These are phyloP conservation scores for Ascosphaera apis DNA, from an alignment of 2,329 filamentous ascomycete species.

Conservation along the genomic window DNA sequence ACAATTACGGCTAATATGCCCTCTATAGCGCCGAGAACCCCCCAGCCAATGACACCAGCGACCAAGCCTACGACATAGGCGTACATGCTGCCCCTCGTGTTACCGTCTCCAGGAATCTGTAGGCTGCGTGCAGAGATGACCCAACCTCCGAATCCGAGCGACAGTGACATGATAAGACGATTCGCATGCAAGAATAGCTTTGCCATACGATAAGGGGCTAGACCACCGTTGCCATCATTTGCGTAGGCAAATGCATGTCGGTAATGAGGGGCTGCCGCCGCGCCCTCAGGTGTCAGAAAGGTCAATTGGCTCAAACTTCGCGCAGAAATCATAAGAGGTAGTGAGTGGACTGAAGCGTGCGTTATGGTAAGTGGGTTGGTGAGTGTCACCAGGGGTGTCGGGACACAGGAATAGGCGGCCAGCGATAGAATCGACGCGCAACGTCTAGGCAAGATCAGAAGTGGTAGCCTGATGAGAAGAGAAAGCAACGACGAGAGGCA, in stretches of 20 bases:
- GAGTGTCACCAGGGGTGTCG: constrained; percentile 61
- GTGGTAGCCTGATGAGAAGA: constrained; percentile 58
- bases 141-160: constrained; percentile 88
- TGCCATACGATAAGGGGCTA: constrained; percentile 74
- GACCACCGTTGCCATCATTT: constrained; percentile 27
- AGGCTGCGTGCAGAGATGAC: constrained; percentile 72
- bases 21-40: constrained; percentile 74
- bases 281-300: constrained; percentile 49
- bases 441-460: constrained; percentile 60
- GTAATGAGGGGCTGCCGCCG: constrained; percentile 40
- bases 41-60: constrained; percentile 87
- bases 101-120: constrained; percentile 27
- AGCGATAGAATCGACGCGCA: constrained; percentile 46
- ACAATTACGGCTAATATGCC: constrained; percentile 69
- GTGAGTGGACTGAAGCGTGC: constrained; percentile 81
- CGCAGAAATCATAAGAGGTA: constrained; percentile 55
- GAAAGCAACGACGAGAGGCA: constrained; percentile 67
- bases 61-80: constrained; percentile 86
- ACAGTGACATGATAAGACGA: constrained; percentile 72
- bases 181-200: constrained; percentile 83
- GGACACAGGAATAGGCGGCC: constrained; percentile 56
- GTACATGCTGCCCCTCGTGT: constrained; percentile 55
- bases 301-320: constrained; percentile 61
- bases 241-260: constrained; percentile 21
- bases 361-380: constrained; percentile 85